Conservation (phyloP, 2,329 filamentous ascomycete genomes). For the Ascochyta lentis region DNA sequence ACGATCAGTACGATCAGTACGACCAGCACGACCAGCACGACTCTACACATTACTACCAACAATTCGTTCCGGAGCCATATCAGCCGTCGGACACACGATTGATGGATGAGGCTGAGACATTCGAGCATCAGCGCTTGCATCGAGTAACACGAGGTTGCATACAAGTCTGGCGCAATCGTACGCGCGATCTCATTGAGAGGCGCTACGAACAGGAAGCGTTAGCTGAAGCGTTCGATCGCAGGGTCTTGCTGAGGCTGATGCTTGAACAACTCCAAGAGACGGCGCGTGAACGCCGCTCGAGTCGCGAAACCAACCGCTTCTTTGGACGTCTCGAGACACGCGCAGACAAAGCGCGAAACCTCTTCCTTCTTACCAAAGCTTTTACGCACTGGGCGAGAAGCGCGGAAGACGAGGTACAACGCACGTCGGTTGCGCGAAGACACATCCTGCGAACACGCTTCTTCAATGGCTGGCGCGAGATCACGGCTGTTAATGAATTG, state of each 20-base stretch:
- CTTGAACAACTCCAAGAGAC: conserved; percentile 52
- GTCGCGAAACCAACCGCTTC: conserved; percentile 58
- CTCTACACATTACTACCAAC: conserved; percentile 21
- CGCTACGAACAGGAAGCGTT: conserved; percentile 34
- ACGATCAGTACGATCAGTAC: conserved; percentile 9
- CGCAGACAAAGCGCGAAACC: conserved; percentile 68
- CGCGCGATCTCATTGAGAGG: conserved; percentile 37
- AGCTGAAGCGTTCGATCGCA: conserved; percentile 58
- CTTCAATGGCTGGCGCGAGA: conserved; percentile 72
- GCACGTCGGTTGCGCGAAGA: conserved; percentile 71
- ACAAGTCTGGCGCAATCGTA: conserved; percentile 57
- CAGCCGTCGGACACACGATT: conserved; percentile 59
- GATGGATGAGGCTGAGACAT: conserved; percentile 57
- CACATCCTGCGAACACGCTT: conserved; percentile 74
- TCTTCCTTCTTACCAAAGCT: conserved; percentile 69
- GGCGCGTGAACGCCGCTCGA: conserved; percentile 47
- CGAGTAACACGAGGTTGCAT: conserved; percentile 42
- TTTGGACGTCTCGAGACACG: conserved; percentile 64
- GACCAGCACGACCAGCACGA: conserved; percentile 13
- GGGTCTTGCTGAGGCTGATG: conserved; percentile 59
- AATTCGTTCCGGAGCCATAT: conserved; percentile 50
- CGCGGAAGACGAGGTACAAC: conserved; percentile 68
- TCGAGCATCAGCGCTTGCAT: conserved; percentile 41
- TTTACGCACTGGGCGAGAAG: conserved; percentile 73
- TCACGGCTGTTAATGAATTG: conserved; percentile 66